Conservation (phyloP, 306 rosid species). For the Cicer chorassanicum region DNA sequence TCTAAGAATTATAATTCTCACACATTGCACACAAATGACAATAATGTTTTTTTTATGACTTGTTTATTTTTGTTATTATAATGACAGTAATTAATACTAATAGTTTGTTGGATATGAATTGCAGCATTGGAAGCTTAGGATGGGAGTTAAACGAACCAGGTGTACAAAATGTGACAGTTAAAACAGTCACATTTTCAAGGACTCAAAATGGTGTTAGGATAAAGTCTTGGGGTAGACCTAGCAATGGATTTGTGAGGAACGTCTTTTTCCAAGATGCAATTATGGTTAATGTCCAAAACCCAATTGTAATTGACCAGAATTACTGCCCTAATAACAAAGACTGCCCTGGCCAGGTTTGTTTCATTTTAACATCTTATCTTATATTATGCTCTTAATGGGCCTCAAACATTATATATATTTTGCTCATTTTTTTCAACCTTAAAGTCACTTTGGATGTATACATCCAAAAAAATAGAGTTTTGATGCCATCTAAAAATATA, state of each 20-base stretch:
- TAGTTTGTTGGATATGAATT: conserved; percentile 7
- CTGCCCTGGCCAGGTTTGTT: conserved; percentile 60
- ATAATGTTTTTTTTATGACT: too few species aligned
- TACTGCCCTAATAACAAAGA: conserved; percentile 56
- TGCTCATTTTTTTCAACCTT: too few species aligned
- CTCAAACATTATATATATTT: background rate
- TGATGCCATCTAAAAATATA: too few species aligned
- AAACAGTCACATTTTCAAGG: conserved; percentile 46
- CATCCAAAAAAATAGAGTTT: too few species aligned
- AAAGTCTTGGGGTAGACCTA: conserved; percentile 69
- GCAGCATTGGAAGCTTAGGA: conserved; percentile 77
- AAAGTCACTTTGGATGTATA: too few species aligned
- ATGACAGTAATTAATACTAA: background rate
- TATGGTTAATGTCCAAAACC: conserved; percentile 67
- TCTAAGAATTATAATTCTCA: background rate
- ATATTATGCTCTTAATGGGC: background rate
- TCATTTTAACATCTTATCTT: background rate
- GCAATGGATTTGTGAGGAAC: conserved; percentile 55
- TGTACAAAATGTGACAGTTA: conserved; percentile 73
- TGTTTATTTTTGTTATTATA: background rate
- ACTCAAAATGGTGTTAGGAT: conserved; percentile 69
- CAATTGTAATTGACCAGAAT: conserved; percentile 65
- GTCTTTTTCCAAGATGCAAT: conserved; percentile 52
- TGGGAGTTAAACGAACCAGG: conserved; percentile 53
- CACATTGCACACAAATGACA: too few species aligned